These are phyloP conservation scores for Chenopodium quinoa DNA, from an alignment of 148 eudicot species.

Conservation along the genomic window DNA sequence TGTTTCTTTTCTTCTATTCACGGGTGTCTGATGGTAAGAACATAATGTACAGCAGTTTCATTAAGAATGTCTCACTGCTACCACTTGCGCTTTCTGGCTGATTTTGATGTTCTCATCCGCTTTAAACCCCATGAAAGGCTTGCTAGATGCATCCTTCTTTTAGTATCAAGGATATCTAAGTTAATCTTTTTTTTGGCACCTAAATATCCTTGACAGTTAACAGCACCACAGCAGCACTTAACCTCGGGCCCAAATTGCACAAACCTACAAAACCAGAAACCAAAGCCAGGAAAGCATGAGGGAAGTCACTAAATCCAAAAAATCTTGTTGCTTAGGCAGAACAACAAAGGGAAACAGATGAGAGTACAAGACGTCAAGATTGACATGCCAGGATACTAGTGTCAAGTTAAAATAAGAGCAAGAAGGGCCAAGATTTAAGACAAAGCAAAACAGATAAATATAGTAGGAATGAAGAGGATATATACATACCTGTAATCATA, in stretches of 20 bases:
- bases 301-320: background rate
- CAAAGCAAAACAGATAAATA: background rate
- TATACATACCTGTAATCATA: constrained; percentile 79
- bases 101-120: constrained; percentile 49
- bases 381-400: background rate
- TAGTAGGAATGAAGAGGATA: background rate
- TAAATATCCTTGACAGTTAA: constrained; percentile 78
- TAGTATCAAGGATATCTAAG: constrained; percentile 22
- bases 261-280: constrained; percentile 52
- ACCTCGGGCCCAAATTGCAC: constrained; percentile 95
- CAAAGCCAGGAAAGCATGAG: background rate
- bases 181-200: constrained; percentile 59
- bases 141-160: constrained; percentile 34
- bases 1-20: background rate
- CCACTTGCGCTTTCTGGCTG: constrained; percentile 15
- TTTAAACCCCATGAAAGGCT: constrained; percentile 65
- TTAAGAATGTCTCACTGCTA: background rate
- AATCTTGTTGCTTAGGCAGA: background rate
- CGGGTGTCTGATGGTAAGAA: constrained; percentile 5
- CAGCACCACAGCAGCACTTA: constrained; percentile 78
- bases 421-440: background rate
- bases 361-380: background rate
- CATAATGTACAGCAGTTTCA: constrained; percentile 23
- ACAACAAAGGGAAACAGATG: background rate
- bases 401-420: background rate